A percentile compares a stretch with the other conserved stretches of the same genome.
These are phyloP conservation scores for Somion occarium DNA, from an alignment of 1,284 basidiomycete genomes.

Conservation along the genomic window DNA sequence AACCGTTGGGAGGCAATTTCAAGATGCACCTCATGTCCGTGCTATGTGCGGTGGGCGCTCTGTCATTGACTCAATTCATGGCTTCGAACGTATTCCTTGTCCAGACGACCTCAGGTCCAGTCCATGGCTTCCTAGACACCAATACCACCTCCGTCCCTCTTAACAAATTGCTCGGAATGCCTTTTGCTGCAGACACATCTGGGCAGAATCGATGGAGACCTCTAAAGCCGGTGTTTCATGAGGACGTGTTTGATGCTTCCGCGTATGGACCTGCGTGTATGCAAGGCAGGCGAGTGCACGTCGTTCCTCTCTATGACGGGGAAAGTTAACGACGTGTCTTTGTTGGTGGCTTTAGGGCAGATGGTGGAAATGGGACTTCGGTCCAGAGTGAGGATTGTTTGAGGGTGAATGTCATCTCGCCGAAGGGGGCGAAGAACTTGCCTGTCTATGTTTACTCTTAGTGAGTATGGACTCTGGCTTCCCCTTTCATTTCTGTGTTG, in stretches of 20 bases:
- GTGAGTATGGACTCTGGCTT: too few relatives aligned
- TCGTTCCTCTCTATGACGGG: not conserved
- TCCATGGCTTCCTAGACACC: constrained; percentile 33
- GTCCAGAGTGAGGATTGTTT: constrained; percentile 41
- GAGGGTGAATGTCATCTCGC: constrained; percentile 36
- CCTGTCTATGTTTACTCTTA: constrained; percentile 35
- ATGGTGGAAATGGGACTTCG: constrained; percentile 37
- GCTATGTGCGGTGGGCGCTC: too few relatives aligned
- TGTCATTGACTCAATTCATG: not conserved
- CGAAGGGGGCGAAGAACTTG: constrained; percentile 29
- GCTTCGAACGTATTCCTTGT: not conserved
- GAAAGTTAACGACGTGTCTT: too few relatives aligned
- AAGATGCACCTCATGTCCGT: not conserved
- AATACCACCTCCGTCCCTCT: constrained; percentile 28
- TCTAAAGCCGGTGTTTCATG: constrained; percentile 25
- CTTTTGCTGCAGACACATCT: constrained; percentile 35
- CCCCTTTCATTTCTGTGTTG: not conserved
- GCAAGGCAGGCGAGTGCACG: constrained; percentile 28
- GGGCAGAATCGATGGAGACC: constrained; percentile 37
- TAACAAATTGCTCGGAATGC: constrained; percentile 38
- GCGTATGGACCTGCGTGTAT: constrained; percentile 38
- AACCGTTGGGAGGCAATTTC: not conserved
- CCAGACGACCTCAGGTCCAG: constrained; percentile 26
- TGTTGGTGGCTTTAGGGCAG: too few relatives aligned
- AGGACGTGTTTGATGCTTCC: constrained; percentile 30